Base-by-base conservation (phyloP, 2,329 filamentous ascomycete species). In the Septoria petroselini region DNA sequence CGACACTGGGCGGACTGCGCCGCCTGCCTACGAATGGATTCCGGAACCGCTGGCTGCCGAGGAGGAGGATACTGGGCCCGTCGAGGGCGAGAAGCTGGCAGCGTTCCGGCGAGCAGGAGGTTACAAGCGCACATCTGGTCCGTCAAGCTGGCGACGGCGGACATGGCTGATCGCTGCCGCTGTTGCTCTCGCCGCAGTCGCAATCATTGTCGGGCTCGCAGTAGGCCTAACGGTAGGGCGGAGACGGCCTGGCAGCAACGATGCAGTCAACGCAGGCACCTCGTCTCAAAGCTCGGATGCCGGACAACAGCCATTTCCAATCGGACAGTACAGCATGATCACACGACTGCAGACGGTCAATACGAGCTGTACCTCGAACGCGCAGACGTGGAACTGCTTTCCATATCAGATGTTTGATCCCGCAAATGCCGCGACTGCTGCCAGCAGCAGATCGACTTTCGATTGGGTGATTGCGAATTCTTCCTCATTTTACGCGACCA, bases 351-450 rank as follows among this genome's bases (percentile, higher is more conserved):
- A 74, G 41, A 76, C 71, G 4, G 68, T 76, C 2, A 68, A 70
- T 12, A 76, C 79, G 5, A 72, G 72, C 41, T 87, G 84, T 67
- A 83, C 81, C 1, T 74, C 77, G 11, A 76, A 80, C 57, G 57
- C 77, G 0, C 68, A 72, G 3, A 81, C 81, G 1, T 87, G 83
- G 80, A 72, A 72, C 47, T 87, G 84, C 70, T 79, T 76, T 53
- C 81, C 83, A 1, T 79, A 77, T 60, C 70, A 67, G 2, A 72
- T 73, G 23, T 82, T 79, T 67, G 58, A 68, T 12, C 66, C 71
- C 11, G 57, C 58, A 7, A 53, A 59, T 29, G 18, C 52, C 9
- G 52, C 45, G 18, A 54, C 51, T 1, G 44, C 50, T 11, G 61
- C 67, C 9, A 64, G 71, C 5, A 69, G 71, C 15, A 63, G 73